phyloP scores from a whole-genome alignment of 139 green algal species.

The Ulvella scutata region DNA sequence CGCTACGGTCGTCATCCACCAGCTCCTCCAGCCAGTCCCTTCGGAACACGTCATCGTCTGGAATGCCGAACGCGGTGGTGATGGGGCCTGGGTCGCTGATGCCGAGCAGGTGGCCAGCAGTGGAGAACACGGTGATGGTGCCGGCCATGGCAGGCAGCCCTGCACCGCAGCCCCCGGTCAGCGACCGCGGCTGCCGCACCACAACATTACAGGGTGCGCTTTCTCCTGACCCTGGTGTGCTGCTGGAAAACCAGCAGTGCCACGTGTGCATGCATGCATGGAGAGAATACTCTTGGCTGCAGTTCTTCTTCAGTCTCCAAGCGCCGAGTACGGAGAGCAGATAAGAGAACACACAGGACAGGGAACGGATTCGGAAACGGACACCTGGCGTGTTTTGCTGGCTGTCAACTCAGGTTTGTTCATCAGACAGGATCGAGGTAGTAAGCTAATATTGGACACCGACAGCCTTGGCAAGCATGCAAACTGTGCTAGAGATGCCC shows the following conservation, averaged over 20 bases:
- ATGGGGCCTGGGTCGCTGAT: neutral
- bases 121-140: conserved; percentile 1
- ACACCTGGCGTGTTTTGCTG: too few species aligned
- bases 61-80: neutral
- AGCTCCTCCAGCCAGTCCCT: neutral
- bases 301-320: too few species aligned
- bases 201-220: neutral
- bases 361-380: too few species aligned
- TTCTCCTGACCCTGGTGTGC: neutral
- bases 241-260: neutral
- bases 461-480: too few species aligned
- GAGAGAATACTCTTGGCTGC: neutral
- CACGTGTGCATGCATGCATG: neutral
- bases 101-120: neutral
- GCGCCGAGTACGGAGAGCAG: too few species aligned
- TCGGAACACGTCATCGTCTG: neutral
- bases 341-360: too few species aligned
- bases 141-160: neutral
- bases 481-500: too few species aligned
- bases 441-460: too few species aligned
- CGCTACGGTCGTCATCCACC: neutral
- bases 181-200: neutral
- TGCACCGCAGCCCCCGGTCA: neutral
- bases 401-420: too few species aligned
- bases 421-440: too few species aligned